These are phyloP conservation scores for Fusarium redolens DNA, from an alignment of 2,329 filamentous ascomycete genomes.

Conservation along the genomic window DNA sequence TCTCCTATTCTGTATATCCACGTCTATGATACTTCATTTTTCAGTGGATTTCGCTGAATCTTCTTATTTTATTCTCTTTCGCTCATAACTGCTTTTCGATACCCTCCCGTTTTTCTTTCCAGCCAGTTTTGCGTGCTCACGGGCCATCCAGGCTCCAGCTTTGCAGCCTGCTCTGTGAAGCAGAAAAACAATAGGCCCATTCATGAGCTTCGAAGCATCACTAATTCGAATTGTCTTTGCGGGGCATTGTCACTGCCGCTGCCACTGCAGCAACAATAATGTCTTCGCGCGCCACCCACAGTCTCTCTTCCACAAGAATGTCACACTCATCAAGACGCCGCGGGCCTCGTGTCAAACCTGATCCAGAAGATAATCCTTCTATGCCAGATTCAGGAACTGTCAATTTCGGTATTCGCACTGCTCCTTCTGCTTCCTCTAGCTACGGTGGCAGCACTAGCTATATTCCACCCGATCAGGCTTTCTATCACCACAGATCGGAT, in stretches of 20 bases:
- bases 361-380: conserved; percentile 38
- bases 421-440: conserved; percentile 33
- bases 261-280: conserved; percentile 17
- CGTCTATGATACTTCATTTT: conserved; percentile 3
- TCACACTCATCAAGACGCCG: conserved; percentile 38
- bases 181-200: conserved; percentile 6
- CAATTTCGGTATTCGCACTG: conserved; percentile 11
- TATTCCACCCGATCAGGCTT: conserved; percentile 36
- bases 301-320: conserved; percentile 32
- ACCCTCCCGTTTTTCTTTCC: background rate
- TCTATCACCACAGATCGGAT: conserved; percentile 50
- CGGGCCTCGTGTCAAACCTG: conserved; percentile 44
- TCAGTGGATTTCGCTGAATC: background rate
- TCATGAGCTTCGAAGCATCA: background rate
- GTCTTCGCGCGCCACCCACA: conserved; percentile 26
- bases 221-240: background rate
- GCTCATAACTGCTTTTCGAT: background rate
- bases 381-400: conserved; percentile 25
- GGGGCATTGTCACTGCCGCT: background rate
- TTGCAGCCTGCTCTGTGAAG: conserved; percentile 1
- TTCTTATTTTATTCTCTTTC: background rate
- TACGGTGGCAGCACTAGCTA: conserved; percentile 31
- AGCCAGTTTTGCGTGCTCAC: background rate
- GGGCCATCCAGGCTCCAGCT: background rate
- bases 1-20: conserved; percentile 3